A percentile compares a stretch with the other conserved stretches of the same genome.
These are phyloP conservation scores for Agaricus blazei DNA, from an alignment of 768 basidiomycete species.

Conservation along the genomic window DNA sequence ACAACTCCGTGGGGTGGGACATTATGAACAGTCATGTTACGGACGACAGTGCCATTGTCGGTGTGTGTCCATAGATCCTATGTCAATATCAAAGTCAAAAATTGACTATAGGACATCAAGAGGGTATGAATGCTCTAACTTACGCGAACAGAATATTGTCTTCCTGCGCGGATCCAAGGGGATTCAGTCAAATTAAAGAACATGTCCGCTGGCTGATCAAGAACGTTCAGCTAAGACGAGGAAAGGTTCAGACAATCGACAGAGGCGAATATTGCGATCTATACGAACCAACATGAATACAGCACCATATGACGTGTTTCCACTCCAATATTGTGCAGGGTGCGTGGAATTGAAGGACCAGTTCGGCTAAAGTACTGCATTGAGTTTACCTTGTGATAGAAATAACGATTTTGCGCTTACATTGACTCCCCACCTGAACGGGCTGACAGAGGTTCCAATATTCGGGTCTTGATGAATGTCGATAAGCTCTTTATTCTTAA, in stretches of 20 bases:
- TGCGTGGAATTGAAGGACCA: conserved; percentile 39
- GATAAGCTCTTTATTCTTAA: conserved; percentile 62
- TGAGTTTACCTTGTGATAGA: not conserved
- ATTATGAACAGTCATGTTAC: conserved; percentile 48
- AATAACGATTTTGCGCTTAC: conserved; percentile 28
- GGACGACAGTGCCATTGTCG: conserved; percentile 59
- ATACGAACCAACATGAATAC: conserved; percentile 56
- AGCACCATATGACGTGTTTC: conserved; percentile 56
- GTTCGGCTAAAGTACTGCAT: conserved; percentile 26
- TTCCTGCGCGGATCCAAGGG: conserved; percentile 65
- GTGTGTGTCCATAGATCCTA: conserved; percentile 75
- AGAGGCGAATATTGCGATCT: not conserved
- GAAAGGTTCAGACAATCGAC: not conserved
- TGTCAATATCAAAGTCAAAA: not conserved
- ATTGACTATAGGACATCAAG: not conserved
- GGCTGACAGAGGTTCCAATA: conserved; percentile 52
- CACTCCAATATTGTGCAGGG: conserved; percentile 72
- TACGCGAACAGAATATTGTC: conserved; percentile 62
- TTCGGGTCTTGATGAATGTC: conserved; percentile 68
- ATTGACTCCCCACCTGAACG: conserved; percentile 67
- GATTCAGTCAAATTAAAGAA: conserved; percentile 63
- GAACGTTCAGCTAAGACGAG: conserved; percentile 45
- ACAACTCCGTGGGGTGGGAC: conserved; percentile 70
- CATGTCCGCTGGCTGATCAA: conserved; percentile 52
- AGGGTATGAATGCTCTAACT: conserved; percentile 15